These are phyloP conservation scores for Pichia manshurica DNA, from an alignment of 805 yeast genomes.

Conservation along the genomic window DNA sequence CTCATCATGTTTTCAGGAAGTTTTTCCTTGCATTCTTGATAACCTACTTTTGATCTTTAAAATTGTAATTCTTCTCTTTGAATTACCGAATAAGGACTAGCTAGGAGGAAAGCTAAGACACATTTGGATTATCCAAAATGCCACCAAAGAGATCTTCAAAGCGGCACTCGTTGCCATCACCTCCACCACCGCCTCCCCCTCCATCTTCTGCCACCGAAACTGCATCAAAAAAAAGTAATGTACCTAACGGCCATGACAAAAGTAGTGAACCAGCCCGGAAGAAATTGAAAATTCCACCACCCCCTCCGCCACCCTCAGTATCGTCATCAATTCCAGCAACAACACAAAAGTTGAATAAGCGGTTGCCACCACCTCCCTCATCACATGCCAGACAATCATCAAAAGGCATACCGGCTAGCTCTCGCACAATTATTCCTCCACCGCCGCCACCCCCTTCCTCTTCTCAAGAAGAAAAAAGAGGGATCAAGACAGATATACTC, in stretches of 20 bases:
- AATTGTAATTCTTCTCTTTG: too few species aligned
- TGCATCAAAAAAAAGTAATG: neutral
- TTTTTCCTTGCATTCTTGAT: neutral
- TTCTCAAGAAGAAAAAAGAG: conserved; percentile 9
- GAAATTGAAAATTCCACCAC: conserved; percentile 9
- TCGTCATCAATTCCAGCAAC: too few species aligned
- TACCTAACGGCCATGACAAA: neutral
- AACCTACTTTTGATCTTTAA: neutral
- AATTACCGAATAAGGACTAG: too few species aligned
- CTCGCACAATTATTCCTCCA: conserved; percentile 18
- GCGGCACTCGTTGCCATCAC: neutral
- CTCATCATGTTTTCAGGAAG: neutral
- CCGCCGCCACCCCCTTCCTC: conserved; percentile 36
- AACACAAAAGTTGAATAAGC: too few species aligned
- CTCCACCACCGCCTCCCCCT: conserved; percentile 9
- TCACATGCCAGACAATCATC: neutral
- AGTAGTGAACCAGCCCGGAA: conserved; percentile 8
- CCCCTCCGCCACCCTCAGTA: conserved; percentile 10
- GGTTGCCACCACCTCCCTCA: conserved; percentile 2
- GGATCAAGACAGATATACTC: neutral
- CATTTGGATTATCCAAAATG: too few species aligned
- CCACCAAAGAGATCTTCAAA: conserved; percentile 8
- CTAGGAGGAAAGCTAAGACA: too few species aligned
- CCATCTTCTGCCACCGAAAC: neutral
- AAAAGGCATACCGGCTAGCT: neutral